Evolutionary conservation across 768 basidiomycete genomes (phyloP).

Genomic region (Sporobolomyces roseus): DNA sequence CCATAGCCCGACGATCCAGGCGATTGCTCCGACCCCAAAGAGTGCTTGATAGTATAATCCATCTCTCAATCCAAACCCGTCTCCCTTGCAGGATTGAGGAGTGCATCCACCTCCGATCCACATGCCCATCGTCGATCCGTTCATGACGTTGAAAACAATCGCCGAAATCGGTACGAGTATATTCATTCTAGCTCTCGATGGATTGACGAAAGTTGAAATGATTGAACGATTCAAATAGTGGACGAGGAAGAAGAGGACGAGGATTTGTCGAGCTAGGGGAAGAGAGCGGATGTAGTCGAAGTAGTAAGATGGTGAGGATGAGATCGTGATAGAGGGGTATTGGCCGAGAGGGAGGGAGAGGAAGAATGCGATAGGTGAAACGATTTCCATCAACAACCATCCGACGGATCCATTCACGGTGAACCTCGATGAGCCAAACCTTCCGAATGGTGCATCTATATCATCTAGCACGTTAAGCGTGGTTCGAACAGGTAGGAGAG

Average conservation of each 20-base stretch:
- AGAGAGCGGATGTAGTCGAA: neutral
- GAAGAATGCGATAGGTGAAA: slow-evolving; percentile 30
- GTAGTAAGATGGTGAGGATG: neutral
- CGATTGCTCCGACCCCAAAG: slow-evolving; percentile 41
- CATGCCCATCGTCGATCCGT: slow-evolving; percentile 54
- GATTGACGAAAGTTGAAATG: slow-evolving; percentile 72
- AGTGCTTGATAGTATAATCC: neutral
- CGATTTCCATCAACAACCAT: slow-evolving; percentile 35
- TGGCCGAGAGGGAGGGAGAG: slow-evolving; percentile 44
- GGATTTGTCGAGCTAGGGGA: slow-evolving; percentile 54
- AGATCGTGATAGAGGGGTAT: neutral
- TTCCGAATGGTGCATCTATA: slow-evolving; percentile 36
- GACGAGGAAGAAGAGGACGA: slow-evolving; percentile 60
- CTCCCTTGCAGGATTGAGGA: neutral
- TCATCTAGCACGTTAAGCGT: neutral
- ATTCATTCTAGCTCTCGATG: slow-evolving; percentile 69
- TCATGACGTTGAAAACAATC: slow-evolving; percentile 65
- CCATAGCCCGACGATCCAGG: slow-evolving; percentile 68
- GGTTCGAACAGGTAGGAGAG: neutral
- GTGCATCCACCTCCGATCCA: slow-evolving; percentile 6
- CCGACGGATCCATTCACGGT: slow-evolving; percentile 16
- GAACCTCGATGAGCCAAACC: slow-evolving; percentile 2
- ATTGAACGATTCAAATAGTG: slow-evolving; percentile 84
- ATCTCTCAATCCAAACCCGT: neutral
- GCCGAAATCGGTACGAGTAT: slow-evolving; percentile 60